Conservation (phyloP, 352 stramenopile genomes). For the Phytopythium delawarense region DNA sequence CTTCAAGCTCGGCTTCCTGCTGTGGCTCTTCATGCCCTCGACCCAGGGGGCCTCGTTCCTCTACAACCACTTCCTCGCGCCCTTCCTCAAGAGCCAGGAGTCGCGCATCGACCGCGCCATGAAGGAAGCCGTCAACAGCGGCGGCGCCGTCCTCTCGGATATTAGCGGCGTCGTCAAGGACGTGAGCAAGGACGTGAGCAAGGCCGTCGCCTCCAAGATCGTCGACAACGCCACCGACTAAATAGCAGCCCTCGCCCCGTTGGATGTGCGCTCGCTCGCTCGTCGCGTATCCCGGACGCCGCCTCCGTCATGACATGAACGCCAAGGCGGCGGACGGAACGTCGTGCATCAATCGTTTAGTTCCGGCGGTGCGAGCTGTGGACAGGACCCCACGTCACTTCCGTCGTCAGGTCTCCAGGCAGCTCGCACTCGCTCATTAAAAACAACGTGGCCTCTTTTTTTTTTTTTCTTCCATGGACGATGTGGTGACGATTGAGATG, state of each 20-base stretch:
- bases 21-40: slow-evolving; percentile 97
- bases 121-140: slow-evolving; percentile 77
- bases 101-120: slow-evolving; percentile 81
- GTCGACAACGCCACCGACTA: slow-evolving; percentile 36
- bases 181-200: slow-evolving; percentile 67
- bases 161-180: slow-evolving; percentile 75
- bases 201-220: slow-evolving; percentile 73
- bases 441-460: slow-evolving; percentile 22
- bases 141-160: slow-evolving; percentile 72
- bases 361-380: not conserved
- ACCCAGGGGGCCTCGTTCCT: slow-evolving; percentile 94
- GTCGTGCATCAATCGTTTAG: slow-evolving; percentile 2
- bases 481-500: not conserved
- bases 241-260: not conserved
- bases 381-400: not conserved
- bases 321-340: not conserved
- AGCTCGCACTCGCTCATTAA: not conserved
- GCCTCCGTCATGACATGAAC: not conserved
- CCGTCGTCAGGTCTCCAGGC: not conserved
- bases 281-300: not conserved
- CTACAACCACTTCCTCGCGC: slow-evolving; percentile 92
- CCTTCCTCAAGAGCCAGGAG: slow-evolving; percentile 83
- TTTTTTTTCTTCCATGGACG: not conserved
- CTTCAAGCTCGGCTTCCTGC: slow-evolving; percentile 97
- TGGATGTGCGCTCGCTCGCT: not conserved